Evolutionary conservation across 441 rosid genomes (phyloP), one percentile per base, ranked within the genome.

Genomic region (Aleurites moluccanus): DNA sequence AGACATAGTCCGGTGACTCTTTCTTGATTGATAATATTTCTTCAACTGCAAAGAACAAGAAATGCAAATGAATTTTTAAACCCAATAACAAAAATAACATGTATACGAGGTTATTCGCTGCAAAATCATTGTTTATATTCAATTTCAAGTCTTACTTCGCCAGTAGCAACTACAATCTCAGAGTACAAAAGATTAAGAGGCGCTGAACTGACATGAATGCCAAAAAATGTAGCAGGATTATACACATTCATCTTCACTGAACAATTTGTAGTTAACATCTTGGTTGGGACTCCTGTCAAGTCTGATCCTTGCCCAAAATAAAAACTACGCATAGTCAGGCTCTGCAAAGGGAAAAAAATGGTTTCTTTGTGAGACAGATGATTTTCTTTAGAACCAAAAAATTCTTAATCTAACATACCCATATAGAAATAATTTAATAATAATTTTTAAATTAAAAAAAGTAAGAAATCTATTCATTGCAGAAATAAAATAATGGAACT

Each of bases 301-400:
- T 92, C 98, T 10, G 92, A 80, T 20, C 95, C 98, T 85, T 91
- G 91, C 65, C 91, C 93, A 14, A 86, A 80, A 70, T 89, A 92
- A 61, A 92, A 89, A 81, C 87, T 85, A 65, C 85, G 80, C 69
- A 89, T 82, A 25, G 77, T 52, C 71, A 95, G 79, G 77, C 97
- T 93, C 89, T 91, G 86, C 80, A 75, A 75, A n/a, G n/a, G 5
- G 55, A 3, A 44, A 52, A 61, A 45, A 45, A 27, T n/a, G n/a
- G 6, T 50, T 4, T 45, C 49, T 45, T 45, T 13, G 2, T 4
- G 6, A 35, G 38, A 4, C 5, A 35, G 38, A 35, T 35, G 38
- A 35, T 4, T 35, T 35, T 35, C 38, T 35, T 35, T 35, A 35
- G 38, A 35, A 35, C 38, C 38, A n/a, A 14, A 25, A 30, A 67